A percentile compares a stretch with the other conserved stretches of the same genome.
Evolutionary conservation across 2,329 filamentous ascomycete species (phyloP).

Genomic region (Aspergillus hortae): DNA sequence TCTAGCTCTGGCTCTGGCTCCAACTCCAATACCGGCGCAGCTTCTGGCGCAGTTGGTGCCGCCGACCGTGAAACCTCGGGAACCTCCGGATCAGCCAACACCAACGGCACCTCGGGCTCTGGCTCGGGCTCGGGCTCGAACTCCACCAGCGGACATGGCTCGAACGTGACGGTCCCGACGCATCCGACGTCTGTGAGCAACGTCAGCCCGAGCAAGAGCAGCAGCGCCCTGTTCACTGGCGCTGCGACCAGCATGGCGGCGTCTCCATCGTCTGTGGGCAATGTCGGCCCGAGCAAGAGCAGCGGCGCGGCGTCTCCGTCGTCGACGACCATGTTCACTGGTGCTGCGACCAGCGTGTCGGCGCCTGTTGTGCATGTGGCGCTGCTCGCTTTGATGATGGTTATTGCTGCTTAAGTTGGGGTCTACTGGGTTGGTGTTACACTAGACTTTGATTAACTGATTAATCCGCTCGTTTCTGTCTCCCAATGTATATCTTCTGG

Average conservation of each 20-base stretch:
- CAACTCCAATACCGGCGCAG: slow-evolving; percentile 10
- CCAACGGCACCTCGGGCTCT: not conserved
- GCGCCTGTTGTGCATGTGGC: not conserved
- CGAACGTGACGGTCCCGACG: not conserved
- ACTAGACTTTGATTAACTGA: not conserved
- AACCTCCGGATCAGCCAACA: not conserved
- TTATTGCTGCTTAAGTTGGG: not conserved
- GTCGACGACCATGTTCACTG: not conserved
- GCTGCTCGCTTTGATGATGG: not conserved
- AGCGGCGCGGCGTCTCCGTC: not conserved
- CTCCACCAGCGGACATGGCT: not conserved
- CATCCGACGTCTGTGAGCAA: not conserved
- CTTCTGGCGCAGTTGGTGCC: not conserved
- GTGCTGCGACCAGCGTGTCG: not conserved
- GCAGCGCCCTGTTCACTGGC: not conserved
- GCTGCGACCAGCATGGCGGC: not conserved
- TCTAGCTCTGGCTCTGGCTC: slow-evolving; percentile 2
- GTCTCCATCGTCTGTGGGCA: not conserved
- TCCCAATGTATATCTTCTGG: too few relatives aligned
- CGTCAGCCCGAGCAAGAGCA: not conserved
- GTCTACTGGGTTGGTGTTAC: too few relatives aligned
- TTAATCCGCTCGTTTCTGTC: not conserved
- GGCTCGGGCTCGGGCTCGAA: slow-evolving; percentile 9
- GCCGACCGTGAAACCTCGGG: not conserved
- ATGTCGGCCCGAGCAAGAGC: not conserved